Evolutionary conservation across 768 basidiomycete genomes (phyloP), one percentile per base, ranked within the genome.

Genomic region (Trametes cingulata): DNA sequence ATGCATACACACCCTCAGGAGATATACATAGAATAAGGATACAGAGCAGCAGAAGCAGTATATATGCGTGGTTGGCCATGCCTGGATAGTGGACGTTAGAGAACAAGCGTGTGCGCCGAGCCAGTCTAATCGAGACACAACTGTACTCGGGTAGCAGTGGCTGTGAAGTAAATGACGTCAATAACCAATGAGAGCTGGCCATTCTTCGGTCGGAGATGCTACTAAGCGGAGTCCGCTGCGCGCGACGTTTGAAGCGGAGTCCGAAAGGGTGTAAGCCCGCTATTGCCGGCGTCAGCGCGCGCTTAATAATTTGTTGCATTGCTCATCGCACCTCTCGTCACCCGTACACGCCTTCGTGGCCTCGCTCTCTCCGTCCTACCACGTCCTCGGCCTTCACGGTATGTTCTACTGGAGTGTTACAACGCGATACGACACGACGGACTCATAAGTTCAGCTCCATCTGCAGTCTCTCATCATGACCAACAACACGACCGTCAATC

Each of bases 1-100:
- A 91, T 6, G 87, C 89, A 68, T 85, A 79, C 15, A 88, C 87
- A 57, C 83, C 81, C 75, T 84, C 81, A 2, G 69, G 65, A 4
- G 83, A 76, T 47, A 88, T 71, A 69, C 83, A 86, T 61, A 89
- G 75, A 12, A 82, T 79, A 58, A 83, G 60, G 80, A 69, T 58
- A 78, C 74, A 86, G 12, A 87, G 71, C 24, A 85, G 70, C 39
- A 83, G 67, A 2, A 69, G 54, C 10, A 60, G n/a, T 27, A 67
- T 3, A 49, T 65, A 60, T 10, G 56, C 24, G 52, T 64, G 60
- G 41, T 22, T 39, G 17, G 60, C 52, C 69, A 70, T 70, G 49
- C 15, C 35, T 35, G 20, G 48, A 35, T 47, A 39, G 19, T 48
- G 4, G 25, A 57, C 19, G 52, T 37, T 22, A 29, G 46, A 47